phyloP scores from a whole-genome alignment of 495 filamentous ascomycete genomes.

The Podospora australis region DNA sequence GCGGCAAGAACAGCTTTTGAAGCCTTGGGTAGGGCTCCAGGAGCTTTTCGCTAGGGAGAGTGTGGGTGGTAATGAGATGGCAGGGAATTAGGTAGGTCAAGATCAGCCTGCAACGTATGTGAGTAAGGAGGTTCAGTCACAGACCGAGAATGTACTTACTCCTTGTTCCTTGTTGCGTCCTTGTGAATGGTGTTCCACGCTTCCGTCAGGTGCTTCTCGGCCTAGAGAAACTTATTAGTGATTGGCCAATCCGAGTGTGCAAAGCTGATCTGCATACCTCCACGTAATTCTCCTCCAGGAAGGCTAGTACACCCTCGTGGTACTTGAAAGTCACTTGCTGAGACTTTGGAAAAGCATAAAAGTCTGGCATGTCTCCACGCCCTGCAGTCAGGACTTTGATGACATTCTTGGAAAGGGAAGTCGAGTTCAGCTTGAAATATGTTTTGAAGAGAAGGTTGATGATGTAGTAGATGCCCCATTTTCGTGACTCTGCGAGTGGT shows the following conservation, averaged over 20 bases:
- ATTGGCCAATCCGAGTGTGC: too few species aligned
- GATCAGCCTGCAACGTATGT: slow-evolving; percentile 56
- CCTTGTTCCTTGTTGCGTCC: slow-evolving; percentile 64
- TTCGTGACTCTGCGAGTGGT: slow-evolving; percentile 79
- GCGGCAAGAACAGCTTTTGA: slow-evolving; percentile 66
- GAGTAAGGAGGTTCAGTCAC: background rate
- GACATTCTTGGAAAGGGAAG: slow-evolving; percentile 84
- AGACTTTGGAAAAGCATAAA: slow-evolving; percentile 70
- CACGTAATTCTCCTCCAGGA: slow-evolving; percentile 86
- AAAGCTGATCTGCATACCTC: too few species aligned
- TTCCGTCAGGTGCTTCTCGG: slow-evolving; percentile 69
- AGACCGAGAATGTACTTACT: slow-evolving; percentile 47
- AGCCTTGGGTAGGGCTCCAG: slow-evolving; percentile 72
- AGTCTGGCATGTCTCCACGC: slow-evolving; percentile 67
- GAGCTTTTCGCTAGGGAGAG: slow-evolving; percentile 63
- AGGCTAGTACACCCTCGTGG: slow-evolving; percentile 81
- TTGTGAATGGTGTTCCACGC: slow-evolving; percentile 74
- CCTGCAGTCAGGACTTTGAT: slow-evolving; percentile 71
- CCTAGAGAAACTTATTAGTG: too few species aligned
- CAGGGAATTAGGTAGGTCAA: slow-evolving; percentile 94
- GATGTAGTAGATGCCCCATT: slow-evolving; percentile 94
- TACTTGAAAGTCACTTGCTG: slow-evolving; percentile 97
- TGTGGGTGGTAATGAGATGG: slow-evolving; percentile 79
- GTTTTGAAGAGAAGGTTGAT: slow-evolving; percentile 95
- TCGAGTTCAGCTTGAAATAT: slow-evolving; percentile 90